phyloP scores from a whole-genome alignment of 2,329 filamentous ascomycete genomes.

The Microcyclosporella mali region DNA sequence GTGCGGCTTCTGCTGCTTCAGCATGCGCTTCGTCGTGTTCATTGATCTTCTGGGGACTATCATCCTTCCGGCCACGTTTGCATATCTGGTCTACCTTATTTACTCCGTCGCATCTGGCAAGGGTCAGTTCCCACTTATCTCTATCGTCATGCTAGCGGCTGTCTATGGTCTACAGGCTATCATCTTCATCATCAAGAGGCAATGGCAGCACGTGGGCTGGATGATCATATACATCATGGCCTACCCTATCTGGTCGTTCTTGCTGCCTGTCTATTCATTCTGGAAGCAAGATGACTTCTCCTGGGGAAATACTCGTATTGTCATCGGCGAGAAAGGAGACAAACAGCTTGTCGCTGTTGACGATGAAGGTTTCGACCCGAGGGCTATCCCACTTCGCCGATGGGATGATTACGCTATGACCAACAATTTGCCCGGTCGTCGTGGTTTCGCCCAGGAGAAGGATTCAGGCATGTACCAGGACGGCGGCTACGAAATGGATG shows the following conservation, averaged over 20 bases:
- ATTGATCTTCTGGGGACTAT: conserved; percentile 87
- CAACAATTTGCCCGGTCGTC: conserved; percentile 86
- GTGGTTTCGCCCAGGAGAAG: conserved; percentile 48
- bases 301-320: conserved; percentile 97
- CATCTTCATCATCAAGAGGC: conserved; percentile 92
- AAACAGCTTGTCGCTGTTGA: conserved; percentile 83
- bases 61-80: conserved; percentile 83
- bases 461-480: conserved; percentile 22
- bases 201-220: conserved; percentile 99
- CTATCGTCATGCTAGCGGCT: conserved; percentile 78
- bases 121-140: conserved; percentile 78
- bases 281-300: conserved; percentile 99
- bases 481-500: conserved; percentile 86
- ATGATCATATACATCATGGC: conserved; percentile 99
- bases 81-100: conserved; percentile 82
- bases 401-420: conserved; percentile 92
- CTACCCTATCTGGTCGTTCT: conserved; percentile 86
- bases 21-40: conserved; percentile 97
- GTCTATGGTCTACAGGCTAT: conserved; percentile 92
- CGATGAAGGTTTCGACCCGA: conserved; percentile 82
- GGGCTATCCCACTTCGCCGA: conserved; percentile 84
- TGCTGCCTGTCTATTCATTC: conserved; percentile 94
- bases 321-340: conserved; percentile 85
- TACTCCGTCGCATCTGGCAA: conserved; percentile 64
- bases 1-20: conserved; percentile 99